These are phyloP conservation scores for Nemania diffusa DNA, from an alignment of 2,329 filamentous ascomycete genomes.

Conservation along the genomic window DNA sequence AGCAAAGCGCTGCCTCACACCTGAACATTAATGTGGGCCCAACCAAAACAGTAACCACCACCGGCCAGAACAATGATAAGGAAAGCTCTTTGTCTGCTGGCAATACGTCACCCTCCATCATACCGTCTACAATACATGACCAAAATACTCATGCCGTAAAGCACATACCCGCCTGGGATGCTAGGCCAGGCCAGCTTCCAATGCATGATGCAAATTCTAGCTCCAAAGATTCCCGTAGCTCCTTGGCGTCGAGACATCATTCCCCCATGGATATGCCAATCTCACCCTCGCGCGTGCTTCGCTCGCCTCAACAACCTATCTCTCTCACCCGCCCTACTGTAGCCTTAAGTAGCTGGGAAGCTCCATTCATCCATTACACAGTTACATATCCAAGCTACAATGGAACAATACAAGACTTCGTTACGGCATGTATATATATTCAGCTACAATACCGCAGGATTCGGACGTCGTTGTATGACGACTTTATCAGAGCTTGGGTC, in stretches of 20 bases:
- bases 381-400: constrained; percentile 46
- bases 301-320: constrained; percentile 14
- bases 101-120: constrained; percentile 42
- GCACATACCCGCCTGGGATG: constrained; percentile 16
- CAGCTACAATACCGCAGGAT: constrained; percentile 42
- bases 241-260: constrained; percentile 1
- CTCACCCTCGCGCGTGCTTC: constrained; percentile 24
- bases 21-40: constrained; percentile 3
- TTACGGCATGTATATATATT: constrained; percentile 49
- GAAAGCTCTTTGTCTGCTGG: constrained; percentile 37
- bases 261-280: constrained; percentile 35
- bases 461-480: constrained; percentile 49
- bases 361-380: constrained; percentile 46
- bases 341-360: constrained; percentile 20
- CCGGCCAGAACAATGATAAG: constrained; percentile 8
- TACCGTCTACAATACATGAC: constrained; percentile 43
- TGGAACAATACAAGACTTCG: constrained; percentile 46
- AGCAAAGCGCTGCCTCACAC: constrained; percentile 14
- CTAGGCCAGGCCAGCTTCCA: constrained; percentile 13
- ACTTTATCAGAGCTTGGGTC: constrained; percentile 50
- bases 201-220: background rate
- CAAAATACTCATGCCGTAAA: constrained; percentile 6
- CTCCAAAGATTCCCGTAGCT: constrained; percentile 1
- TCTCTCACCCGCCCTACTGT: background rate
- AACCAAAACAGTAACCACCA: background rate